Evolutionary conservation across 75 land plant species (phyloP).

Genomic region (Adiantum capillusveneris): DNA sequence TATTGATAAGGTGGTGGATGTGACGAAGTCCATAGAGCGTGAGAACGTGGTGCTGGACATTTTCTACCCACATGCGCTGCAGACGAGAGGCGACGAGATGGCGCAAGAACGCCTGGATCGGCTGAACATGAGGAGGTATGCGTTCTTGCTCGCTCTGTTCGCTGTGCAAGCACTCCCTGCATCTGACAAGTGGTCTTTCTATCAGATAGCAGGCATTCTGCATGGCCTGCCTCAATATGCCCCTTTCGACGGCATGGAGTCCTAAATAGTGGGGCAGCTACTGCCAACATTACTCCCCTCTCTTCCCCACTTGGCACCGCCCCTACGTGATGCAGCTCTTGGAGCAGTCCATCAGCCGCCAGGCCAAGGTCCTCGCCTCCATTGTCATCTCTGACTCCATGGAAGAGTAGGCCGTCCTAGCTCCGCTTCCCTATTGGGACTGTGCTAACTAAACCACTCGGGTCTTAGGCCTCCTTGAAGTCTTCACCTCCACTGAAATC

Average conservation of each 20-base stretch:
- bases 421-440: constrained; percentile 5
- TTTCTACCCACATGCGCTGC: neutral
- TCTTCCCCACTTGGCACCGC: constrained; percentile 4
- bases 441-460: constrained; percentile 4
- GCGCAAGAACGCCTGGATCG: neutral
- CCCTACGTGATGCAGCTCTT: constrained; percentile 2
- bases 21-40: neutral
- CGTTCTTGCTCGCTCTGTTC: neutral
- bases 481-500: constrained; percentile 5
- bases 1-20: too few species aligned
- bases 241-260: neutral
- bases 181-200: neutral
- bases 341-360: constrained; percentile 3
- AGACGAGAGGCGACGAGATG: neutral
- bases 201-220: constrained; percentile 1
- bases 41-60: constrained; percentile 4
- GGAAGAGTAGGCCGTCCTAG: neutral
- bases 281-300: neutral
- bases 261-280: neutral
- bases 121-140: neutral
- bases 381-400: neutral
- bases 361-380: neutral
- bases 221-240: neutral
- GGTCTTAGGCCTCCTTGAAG: neutral
- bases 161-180: neutral